These are phyloP conservation scores for Mycena haematopus DNA, from an alignment of 768 basidiomycete genomes.

Conservation along the genomic window DNA sequence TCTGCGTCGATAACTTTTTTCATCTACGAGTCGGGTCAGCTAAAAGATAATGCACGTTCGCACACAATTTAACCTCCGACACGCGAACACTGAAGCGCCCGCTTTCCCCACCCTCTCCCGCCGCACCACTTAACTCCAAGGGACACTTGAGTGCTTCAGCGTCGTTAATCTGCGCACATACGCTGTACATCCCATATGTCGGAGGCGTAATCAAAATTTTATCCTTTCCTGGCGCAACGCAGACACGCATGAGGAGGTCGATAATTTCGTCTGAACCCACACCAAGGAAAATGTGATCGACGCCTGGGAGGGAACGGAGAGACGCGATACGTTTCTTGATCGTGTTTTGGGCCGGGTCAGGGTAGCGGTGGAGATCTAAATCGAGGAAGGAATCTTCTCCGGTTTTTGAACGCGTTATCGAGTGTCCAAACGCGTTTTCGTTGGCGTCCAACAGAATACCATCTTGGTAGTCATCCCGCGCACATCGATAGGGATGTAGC, in stretches of 20 bases:
- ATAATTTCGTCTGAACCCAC: slow-evolving; percentile 98
- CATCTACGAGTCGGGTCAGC: slow-evolving; percentile 52
- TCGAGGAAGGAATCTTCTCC: slow-evolving; percentile 41
- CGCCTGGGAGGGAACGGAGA: slow-evolving; percentile 69
- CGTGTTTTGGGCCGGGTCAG: slow-evolving; percentile 83
- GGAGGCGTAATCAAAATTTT: slow-evolving; percentile 91
- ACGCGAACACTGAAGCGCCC: slow-evolving; percentile 79
- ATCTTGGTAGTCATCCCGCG: slow-evolving; percentile 91
- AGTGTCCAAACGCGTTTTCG: slow-evolving; percentile 93
- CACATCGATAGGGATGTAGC: slow-evolving; percentile 92
- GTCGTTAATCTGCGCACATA: slow-evolving; percentile 96
- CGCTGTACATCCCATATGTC: slow-evolving; percentile 97
- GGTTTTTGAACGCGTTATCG: slow-evolving; percentile 56
- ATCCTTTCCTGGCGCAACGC: slow-evolving; percentile 80
- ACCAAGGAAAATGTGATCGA: slow-evolving; percentile 85
- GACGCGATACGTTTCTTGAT: slow-evolving; percentile 80
- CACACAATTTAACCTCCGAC: slow-evolving; percentile 62
- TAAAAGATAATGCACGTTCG: not conserved
- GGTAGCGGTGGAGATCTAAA: slow-evolving; percentile 86
- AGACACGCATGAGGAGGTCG: slow-evolving; percentile 90
- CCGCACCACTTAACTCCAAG: slow-evolving; percentile 60
- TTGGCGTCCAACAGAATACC: slow-evolving; percentile 97
- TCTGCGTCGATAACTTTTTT: slow-evolving; percentile 72
- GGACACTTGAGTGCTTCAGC: slow-evolving; percentile 80
- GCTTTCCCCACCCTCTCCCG: slow-evolving; percentile 75